Evolutionary conservation across 108 stramenopile species (phyloP).

Genomic region (Bacterosira constricta): DNA sequence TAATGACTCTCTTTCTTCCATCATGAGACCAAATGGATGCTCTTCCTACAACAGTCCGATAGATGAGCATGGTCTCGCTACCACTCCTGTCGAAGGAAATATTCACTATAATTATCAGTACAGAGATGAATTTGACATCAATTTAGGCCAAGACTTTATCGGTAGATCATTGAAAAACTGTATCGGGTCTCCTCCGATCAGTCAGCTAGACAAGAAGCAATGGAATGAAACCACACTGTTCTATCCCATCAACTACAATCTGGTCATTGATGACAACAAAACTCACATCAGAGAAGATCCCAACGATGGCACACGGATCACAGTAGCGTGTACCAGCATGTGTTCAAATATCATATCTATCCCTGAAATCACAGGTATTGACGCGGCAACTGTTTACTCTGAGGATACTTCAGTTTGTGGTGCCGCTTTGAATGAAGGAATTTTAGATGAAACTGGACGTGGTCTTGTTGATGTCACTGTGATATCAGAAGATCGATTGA

Average conservation of each 20-base stretch:
- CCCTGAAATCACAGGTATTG: constrained; percentile 6
- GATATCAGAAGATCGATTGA: constrained; percentile 19
- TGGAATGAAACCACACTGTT: constrained; percentile 25
- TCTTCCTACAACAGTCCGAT: constrained; percentile 77
- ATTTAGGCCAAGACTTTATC: constrained; percentile 52
- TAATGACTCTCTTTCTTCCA: constrained; percentile 49
- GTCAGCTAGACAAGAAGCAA: constrained; percentile 49
- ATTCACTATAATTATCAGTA: constrained; percentile 71
- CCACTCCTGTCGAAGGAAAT: constrained; percentile 67
- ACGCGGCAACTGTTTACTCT: constrained; percentile 52
- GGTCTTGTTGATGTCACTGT: constrained; percentile 56
- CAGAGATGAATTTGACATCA: constrained; percentile 35
- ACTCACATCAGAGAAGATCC: constrained; percentile 65
- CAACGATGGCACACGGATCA: constrained; percentile 71
- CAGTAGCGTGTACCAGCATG: constrained; percentile 52
- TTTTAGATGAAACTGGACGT: constrained; percentile 30
- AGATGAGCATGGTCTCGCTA: constrained; percentile 58
- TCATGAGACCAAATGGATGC: constrained; percentile 80
- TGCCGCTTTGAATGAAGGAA: constrained; percentile 76
- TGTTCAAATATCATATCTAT: constrained; percentile 35
- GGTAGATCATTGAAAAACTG: constrained; percentile 71
- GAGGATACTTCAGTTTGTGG: constrained; percentile 68
- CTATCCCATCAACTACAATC: constrained; percentile 51
- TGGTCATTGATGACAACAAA: constrained; percentile 63
- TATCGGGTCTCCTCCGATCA: constrained; percentile 75